Evolutionary conservation across 140 eudicot species (phyloP).

Genomic region (Cichorium intybus): DNA sequence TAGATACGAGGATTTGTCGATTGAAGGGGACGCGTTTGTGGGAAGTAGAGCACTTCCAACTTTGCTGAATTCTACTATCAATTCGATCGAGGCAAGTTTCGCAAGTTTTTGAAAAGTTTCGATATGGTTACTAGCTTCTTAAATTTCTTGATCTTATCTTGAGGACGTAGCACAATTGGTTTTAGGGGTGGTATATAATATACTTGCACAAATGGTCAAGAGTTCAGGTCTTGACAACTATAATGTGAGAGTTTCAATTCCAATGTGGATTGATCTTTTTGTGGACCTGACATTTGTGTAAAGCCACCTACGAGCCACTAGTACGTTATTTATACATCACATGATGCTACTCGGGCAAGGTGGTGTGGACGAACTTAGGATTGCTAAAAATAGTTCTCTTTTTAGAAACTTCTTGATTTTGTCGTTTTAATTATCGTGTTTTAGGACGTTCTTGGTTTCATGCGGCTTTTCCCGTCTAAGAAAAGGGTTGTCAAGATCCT

Average conservation of each 20-base stretch:
- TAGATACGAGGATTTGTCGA: slow-evolving; percentile 43
- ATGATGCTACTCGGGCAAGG: too few relatives aligned
- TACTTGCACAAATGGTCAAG: too few relatives aligned
- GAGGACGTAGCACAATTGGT: background rate
- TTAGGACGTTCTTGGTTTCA: slow-evolving; percentile 31
- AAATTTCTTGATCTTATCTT: background rate
- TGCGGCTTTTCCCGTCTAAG: slow-evolving; percentile 50
- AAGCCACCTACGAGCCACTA: too few relatives aligned
- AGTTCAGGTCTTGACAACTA: background rate
- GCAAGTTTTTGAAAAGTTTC: background rate
- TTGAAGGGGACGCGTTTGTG: slow-evolving; percentile 50
- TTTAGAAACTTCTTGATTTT: background rate
- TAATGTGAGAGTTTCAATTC: background rate
- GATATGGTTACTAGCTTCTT: background rate
- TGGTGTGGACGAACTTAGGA: too few relatives aligned
- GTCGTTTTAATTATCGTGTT: background rate
- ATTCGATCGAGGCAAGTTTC: slow-evolving; percentile 37
- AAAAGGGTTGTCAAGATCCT: slow-evolving; percentile 52
- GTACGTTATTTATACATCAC: too few relatives aligned
- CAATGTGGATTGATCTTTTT: background rate
- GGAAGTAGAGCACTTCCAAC: slow-evolving; percentile 61
- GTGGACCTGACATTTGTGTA: background rate
- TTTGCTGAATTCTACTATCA: slow-evolving; percentile 38
- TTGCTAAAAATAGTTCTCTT: background rate
- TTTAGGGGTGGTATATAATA: too few relatives aligned